These are phyloP conservation scores for Auricularia heimuer DNA, from an alignment of 768 basidiomycete species.

Conservation along the genomic window DNA sequence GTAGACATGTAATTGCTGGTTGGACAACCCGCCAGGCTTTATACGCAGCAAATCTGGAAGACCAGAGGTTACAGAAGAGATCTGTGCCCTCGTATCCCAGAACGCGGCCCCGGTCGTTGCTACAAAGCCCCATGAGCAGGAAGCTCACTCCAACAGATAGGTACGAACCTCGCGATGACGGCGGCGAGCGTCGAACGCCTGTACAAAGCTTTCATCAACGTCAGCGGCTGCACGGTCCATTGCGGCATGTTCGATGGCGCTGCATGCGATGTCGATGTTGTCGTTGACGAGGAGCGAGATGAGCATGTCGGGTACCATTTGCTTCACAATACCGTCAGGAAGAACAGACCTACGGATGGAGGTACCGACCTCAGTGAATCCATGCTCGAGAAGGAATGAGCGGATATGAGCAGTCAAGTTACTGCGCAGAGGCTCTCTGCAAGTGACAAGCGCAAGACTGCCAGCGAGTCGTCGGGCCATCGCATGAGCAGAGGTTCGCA, in stretches of 20 bases:
- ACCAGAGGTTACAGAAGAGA: slow-evolving; percentile 54
- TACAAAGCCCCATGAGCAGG: slow-evolving; percentile 20
- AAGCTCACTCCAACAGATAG: not conserved
- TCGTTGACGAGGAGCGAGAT: slow-evolving; percentile 74
- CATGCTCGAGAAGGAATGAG: slow-evolving; percentile 73
- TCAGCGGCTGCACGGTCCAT: slow-evolving; percentile 93
- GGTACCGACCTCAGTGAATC: slow-evolving; percentile 67
- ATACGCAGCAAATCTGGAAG: slow-evolving; percentile 87
- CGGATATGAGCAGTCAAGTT: slow-evolving; percentile 85
- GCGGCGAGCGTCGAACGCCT: slow-evolving; percentile 74
- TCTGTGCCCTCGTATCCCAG: slow-evolving; percentile 77
- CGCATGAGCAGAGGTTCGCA: slow-evolving; percentile 84
- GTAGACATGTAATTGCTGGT: slow-evolving; percentile 79
- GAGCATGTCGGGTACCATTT: slow-evolving; percentile 75
- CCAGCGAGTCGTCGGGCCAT: slow-evolving; percentile 98
- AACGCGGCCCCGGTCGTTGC: slow-evolving; percentile 66
- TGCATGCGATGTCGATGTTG: slow-evolving; percentile 88
- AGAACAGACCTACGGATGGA: not conserved
- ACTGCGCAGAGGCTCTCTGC: slow-evolving; percentile 91
- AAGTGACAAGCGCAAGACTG: slow-evolving; percentile 91
- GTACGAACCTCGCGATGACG: slow-evolving; percentile 72
- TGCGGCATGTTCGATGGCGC: slow-evolving; percentile 92
- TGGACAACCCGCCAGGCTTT: slow-evolving; percentile 70
- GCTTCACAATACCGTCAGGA: slow-evolving; percentile 20
- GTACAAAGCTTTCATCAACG: slow-evolving; percentile 79